A percentile compares a stretch with the other conserved stretches of the same genome.
Conservation (phyloP, 2,329 filamentous ascomycete species). For the Penicillium psychrosexuale region DNA sequence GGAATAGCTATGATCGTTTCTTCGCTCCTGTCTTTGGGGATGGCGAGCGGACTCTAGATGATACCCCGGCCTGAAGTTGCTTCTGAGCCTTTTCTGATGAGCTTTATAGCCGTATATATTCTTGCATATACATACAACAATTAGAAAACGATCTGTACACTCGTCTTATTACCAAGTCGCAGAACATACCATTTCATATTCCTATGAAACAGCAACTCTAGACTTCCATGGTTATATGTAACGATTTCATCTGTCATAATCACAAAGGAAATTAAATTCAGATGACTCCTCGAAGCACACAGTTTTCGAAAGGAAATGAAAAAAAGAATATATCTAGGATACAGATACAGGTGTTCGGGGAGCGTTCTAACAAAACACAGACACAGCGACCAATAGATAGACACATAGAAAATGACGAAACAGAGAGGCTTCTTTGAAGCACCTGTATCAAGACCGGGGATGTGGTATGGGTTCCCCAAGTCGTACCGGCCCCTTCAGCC, state of each 20-base stretch:
- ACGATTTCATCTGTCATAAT: slow-evolving; percentile 10
- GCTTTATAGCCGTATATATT: neutral
- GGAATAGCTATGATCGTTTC: slow-evolving; percentile 62
- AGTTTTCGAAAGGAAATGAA: slow-evolving; percentile 37
- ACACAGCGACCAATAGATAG: slow-evolving; percentile 30
- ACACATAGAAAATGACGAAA: slow-evolving; percentile 27
- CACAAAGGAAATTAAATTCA: slow-evolving; percentile 41
- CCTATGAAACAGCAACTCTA: neutral
- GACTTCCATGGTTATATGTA: neutral
- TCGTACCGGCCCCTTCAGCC: slow-evolving; percentile 24
- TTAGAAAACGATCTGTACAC: neutral
- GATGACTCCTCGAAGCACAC: slow-evolving; percentile 38
- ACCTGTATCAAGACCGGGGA: slow-evolving; percentile 22
- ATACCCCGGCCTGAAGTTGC: slow-evolving; percentile 11
- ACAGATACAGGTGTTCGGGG: slow-evolving; percentile 43
- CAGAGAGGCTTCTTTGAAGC: slow-evolving; percentile 21
- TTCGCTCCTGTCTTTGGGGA: slow-evolving; percentile 75
- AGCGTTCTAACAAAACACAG: slow-evolving; percentile 40
- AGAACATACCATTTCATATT: neutral
- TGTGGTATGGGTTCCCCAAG: slow-evolving; percentile 27
- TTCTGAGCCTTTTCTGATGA: neutral
- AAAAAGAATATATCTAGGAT: slow-evolving; percentile 42
- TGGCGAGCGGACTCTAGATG: slow-evolving; percentile 65
- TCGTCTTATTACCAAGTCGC: neutral
- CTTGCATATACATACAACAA: neutral